These are phyloP conservation scores for Fusarium sp. DNA, from an alignment of 2,329 filamentous ascomycete genomes.

Conservation along the genomic window DNA sequence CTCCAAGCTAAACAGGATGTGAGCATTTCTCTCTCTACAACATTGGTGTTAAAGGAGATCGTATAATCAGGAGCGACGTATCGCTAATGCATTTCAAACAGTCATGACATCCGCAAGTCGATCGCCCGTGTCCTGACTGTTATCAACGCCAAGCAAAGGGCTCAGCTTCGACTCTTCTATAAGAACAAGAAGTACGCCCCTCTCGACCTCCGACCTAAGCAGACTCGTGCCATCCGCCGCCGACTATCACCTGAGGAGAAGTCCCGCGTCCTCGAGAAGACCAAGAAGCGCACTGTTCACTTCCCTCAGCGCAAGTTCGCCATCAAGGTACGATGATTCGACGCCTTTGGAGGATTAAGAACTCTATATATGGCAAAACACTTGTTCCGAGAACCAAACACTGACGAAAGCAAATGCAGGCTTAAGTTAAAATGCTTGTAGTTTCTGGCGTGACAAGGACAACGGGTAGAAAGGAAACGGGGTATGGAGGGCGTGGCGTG, in stretches of 20 bases:
- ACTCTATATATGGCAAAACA: background rate
- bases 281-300: slow-evolving; percentile 94
- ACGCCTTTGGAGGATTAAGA: background rate
- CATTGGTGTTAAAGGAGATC: background rate
- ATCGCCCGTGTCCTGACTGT: slow-evolving; percentile 98
- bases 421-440: slow-evolving; percentile 43
- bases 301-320: slow-evolving; percentile 99
- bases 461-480: slow-evolving; percentile 49
- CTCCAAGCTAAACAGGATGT: slow-evolving; percentile 98
- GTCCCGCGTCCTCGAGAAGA: slow-evolving; percentile 86
- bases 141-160: slow-evolving; percentile 99
- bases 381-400: background rate
- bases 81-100: slow-evolving; percentile 53
- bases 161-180: slow-evolving; percentile 98
- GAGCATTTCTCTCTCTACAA: slow-evolving; percentile 51
- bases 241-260: slow-evolving; percentile 92
- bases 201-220: slow-evolving; percentile 97
- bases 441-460: slow-evolving; percentile 43
- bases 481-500: slow-evolving; percentile 50
- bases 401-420: slow-evolving; percentile 40
- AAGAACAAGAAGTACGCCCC: slow-evolving; percentile 99
- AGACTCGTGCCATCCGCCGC: slow-evolving; percentile 97
- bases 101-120: slow-evolving; percentile 99
- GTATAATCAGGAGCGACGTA: background rate
- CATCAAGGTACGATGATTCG: slow-evolving; percentile 78